These are phyloP conservation scores for Penicillium robsamsonii DNA, from an alignment of 495 filamentous ascomycete species.

Conservation along the genomic window DNA sequence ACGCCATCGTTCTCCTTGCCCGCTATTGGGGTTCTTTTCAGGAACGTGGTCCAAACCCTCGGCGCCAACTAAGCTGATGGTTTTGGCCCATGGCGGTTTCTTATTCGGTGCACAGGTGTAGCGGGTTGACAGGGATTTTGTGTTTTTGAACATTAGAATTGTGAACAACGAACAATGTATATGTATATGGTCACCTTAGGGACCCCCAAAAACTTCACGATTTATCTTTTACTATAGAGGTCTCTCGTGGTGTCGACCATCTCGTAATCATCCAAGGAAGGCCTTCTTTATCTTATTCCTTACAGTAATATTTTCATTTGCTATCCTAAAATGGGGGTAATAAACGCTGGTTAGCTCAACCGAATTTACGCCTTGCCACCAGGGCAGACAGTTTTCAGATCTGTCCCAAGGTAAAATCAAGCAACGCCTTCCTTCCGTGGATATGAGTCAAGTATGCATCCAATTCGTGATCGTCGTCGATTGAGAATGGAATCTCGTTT, in stretches of 20 bases:
- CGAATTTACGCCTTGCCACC: conserved; percentile 3
- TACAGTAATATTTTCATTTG: neutral
- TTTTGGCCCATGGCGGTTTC: neutral
- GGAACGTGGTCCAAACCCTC: conserved; percentile 57
- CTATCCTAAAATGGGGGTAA: neutral
- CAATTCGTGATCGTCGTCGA: conserved; percentile 69
- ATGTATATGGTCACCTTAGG: conserved; percentile 6
- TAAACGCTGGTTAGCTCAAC: neutral
- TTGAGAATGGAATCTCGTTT: conserved; percentile 54
- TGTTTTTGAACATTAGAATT: conserved; percentile 17
- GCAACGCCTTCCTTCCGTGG: conserved; percentile 61
- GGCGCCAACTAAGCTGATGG: conserved; percentile 18
- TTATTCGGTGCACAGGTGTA: conserved; percentile 12
- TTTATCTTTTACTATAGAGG: neutral
- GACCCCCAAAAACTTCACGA: neutral
- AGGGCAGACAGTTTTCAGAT: conserved; percentile 15
- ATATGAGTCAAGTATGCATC: conserved; percentile 66
- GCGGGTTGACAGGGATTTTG: conserved; percentile 5
- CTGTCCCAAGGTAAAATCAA: conserved; percentile 51
- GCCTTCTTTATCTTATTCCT: neutral
- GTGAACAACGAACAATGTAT: conserved; percentile 17
- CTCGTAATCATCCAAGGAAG: neutral
- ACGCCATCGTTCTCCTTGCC: conserved; percentile 74
- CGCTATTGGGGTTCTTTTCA: conserved; percentile 73
- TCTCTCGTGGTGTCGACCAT: neutral